Evolutionary conservation across 371 early-diverging fungal species (phyloP), one percentile per base, ranked within the genome.

Genomic region (Syncephalastrum contaminatum): DNA sequence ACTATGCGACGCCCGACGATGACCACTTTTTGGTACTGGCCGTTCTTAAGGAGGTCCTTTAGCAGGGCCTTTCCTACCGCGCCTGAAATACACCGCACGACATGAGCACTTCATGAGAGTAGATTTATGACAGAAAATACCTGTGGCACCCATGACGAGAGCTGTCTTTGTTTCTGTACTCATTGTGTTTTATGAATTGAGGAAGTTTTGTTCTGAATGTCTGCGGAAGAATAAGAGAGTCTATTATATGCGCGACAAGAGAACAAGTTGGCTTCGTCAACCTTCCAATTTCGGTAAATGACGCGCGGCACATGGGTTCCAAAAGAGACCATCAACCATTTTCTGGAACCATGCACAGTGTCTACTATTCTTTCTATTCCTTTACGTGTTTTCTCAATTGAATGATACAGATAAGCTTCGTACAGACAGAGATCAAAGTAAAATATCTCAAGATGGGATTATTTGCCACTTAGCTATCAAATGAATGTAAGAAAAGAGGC

Each of bases 51-150:
- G 10, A 88, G 61, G 48, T 85, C 85, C 44, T 70, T 75, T 48
- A 90, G 69, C 13, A 90, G 63, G 18, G 77, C 69, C 57, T 87
- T 85, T 39, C 92, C 92, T 3, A 88, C 86, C 27, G 89, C 88
- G 43, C 91, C 91, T 68, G 39, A 16, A 21, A 24, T 12, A 50
- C 30, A 50, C 21, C 48, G 36, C 16, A 45, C 21, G 15, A n/a
- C 21, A 48, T 19, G 43, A 42, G 48, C 16, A 27, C n/a, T 16
- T 21, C 36, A 40, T 42, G 13, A 4, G 15, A 44, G 0, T 2
- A 2, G 2, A 6, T 30, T 30, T 30, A 44, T 8, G 19, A 25
- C 12, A 4, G 36, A 8, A 12, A 30, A 51, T 59, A 60, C 69
- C 69, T 36, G 80, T 79, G 6, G 74, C 75, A 6, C 80, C 80